Base-by-base conservation (phyloP, 176 grass and related monocot genomes). In the Alopecurus myosuroides region DNA sequence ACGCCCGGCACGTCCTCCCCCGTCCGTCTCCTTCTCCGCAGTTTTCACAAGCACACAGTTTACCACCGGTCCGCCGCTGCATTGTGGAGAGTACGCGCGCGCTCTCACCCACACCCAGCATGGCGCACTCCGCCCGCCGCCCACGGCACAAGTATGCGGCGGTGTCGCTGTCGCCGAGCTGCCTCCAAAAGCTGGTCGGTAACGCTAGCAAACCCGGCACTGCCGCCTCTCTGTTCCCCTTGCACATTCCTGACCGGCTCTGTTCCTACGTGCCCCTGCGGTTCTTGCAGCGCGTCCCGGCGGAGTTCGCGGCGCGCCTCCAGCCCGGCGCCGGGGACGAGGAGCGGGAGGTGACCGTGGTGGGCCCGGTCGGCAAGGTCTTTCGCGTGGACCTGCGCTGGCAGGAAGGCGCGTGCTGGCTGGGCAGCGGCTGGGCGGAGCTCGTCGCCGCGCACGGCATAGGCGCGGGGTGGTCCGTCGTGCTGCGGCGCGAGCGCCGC, bases 291-390 rank as follows among this genome's bases (percentile, higher is more conserved):
- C 42, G 25, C 53, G 75, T 84, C 14, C 74, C 81, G 12, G 66
- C 0, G 1, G 81, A 88, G 81, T 79, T 84, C 81, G 86, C 75
- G 65, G 33, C 52, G 42, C 31, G 52, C 74, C 41, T 84, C 53
- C 52, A 20, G 30, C 26, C 45, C 80, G 61, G 34, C 80, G 80
- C 18, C 39, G 86, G 41, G 30, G 45, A 25, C 3, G 23, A n/a
- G 60, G 51, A 33, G 3, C 6, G 37, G 14, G 66, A 53, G 25
- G 69, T 81, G 48, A 37, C 68, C 58, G 46, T 85, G 67, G 40
- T 89, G 20, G 45, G 70, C 77, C 87, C 58, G 77, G 3, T 85
- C 69, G 88, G 88, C 60, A 85, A 81, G 88, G n/a, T 75, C 68
- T 69, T 70, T 39, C 88, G 61, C 58, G 60, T 29, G 82, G 88